Evolutionary conservation across 176 grass and related monocot species (phyloP).

Genomic region (Oryza officinalis): DNA sequence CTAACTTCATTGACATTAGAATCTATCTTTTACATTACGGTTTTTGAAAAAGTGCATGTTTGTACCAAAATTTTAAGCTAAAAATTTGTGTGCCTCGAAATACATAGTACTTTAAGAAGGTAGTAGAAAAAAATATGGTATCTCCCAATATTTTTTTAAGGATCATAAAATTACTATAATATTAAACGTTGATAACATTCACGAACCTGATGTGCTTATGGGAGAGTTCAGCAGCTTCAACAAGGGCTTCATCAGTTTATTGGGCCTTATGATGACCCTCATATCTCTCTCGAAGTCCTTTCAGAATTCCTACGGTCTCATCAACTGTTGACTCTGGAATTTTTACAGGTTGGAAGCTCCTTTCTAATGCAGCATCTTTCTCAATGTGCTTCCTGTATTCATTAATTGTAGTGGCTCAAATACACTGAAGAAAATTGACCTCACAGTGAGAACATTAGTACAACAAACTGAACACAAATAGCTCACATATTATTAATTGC

Average conservation of each 20-base stretch:
- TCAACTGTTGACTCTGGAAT: constrained; percentile 87
- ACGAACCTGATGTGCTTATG: constrained; percentile 86
- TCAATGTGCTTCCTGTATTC: constrained; percentile 93
- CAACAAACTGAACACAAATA: no score
- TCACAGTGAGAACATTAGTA: no score
- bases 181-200: background rate
- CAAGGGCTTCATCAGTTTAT: constrained; percentile 80
- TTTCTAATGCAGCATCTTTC: constrained; percentile 92
- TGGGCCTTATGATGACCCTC: constrained; percentile 92
- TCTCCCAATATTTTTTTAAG: no score
- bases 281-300: constrained; percentile 78
- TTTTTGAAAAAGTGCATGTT: no score
- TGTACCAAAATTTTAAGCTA: no score
- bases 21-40: background rate
- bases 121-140: no score
- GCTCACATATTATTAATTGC: no score
- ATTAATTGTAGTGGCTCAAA: constrained; percentile 88
- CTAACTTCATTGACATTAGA: background rate
- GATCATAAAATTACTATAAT: background rate
- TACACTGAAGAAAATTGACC: constrained; percentile 60
- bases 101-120: no score
- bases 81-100: no score
- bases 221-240: constrained; percentile 78
- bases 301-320: constrained; percentile 85
- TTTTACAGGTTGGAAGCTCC: constrained; percentile 88